Percentiles rank a stretch among this genome's conserved stretches.
Evolutionary conservation across 345 rosid genomes (phyloP).

Genomic region (Sisymbrium irio): DNA sequence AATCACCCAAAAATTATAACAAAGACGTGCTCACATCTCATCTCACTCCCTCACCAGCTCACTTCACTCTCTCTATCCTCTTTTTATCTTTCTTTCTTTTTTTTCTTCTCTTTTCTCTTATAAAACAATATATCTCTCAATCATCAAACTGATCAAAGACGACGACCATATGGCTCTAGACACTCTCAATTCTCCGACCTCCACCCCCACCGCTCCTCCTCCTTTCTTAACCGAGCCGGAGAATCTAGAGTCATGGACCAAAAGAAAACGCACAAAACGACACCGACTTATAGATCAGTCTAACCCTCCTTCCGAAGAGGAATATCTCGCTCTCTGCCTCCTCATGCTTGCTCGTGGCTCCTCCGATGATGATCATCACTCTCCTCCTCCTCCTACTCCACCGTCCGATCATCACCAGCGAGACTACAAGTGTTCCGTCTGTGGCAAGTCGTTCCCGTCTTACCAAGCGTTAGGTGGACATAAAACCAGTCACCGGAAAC

Average conservation of each 20-base stretch:
- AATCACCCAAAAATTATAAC: conserved; percentile 30
- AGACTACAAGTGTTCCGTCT: conserved; percentile 48
- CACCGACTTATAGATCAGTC: conserved; percentile 32
- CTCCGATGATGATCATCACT: conserved; percentile 12
- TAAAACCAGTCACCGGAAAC: conserved; percentile 57
- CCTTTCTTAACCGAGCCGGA: conserved; percentile 27
- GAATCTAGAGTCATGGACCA: conserved; percentile 41
- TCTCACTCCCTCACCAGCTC: conserved; percentile 40
- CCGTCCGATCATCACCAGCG: conserved; percentile 26
- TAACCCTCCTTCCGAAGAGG: conserved; percentile 43
- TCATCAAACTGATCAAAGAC: conserved; percentile 7
- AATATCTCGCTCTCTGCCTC: conserved; percentile 54
- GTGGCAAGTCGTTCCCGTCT: conserved; percentile 46
- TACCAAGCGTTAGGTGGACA: conserved; percentile 65
- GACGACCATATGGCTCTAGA: conserved; percentile 48
- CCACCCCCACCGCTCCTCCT: conserved; percentile 33
- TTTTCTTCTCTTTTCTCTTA: background rate
- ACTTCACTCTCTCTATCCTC: conserved; percentile 35
- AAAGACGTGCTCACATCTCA: conserved; percentile 42
- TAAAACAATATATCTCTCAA: background rate
- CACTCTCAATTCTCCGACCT: conserved; percentile 47
- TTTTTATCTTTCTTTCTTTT: background rate
- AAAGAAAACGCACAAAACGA: conserved; percentile 53
- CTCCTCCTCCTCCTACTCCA: conserved; percentile 26
- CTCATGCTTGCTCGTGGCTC: conserved; percentile 50